Percentiles rank a stretch among this genome's conserved stretches.
phyloP scores from a whole-genome alignment of 257 asterid genomes.

The Solanum habrochaites region DNA sequence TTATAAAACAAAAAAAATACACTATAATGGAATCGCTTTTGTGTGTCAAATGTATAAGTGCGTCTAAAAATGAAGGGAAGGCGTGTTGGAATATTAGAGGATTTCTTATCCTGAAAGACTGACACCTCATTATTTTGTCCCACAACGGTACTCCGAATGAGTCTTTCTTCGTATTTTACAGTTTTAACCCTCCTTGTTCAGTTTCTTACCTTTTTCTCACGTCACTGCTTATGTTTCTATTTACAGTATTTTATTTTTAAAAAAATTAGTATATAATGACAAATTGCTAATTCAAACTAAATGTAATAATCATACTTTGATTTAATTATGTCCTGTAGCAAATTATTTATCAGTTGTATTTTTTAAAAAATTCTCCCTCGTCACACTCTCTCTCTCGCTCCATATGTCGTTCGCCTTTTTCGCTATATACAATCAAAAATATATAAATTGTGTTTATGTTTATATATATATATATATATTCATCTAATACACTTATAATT shows the following conservation, averaged over 20 bases:
- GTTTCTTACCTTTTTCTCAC: background rate
- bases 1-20: background rate
- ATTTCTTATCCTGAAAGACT: slow-evolving; percentile 2
- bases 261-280: too few relatives aligned
- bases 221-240: background rate
- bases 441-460: too few relatives aligned
- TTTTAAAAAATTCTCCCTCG: too few relatives aligned
- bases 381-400: too few relatives aligned
- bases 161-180: background rate
- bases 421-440: too few relatives aligned
- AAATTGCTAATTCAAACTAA: too few relatives aligned
- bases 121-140: slow-evolving; percentile 12
- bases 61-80: background rate
- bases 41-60: background rate
- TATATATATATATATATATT: too few relatives aligned
- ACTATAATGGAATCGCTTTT: background rate
- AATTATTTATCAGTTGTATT: too few relatives aligned
- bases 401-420: too few relatives aligned
- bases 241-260: background rate
- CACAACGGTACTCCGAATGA: background rate
- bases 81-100: background rate
- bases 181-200: background rate
- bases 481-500: too few relatives aligned
- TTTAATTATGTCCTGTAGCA: rapidly evolving
- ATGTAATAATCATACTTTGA: too few relatives aligned